Percentiles rank a stretch among this genome's conserved stretches.
Evolutionary conservation across 2,329 filamentous ascomycete species (phyloP).

Genomic region (Corinectria fuckeliana): DNA sequence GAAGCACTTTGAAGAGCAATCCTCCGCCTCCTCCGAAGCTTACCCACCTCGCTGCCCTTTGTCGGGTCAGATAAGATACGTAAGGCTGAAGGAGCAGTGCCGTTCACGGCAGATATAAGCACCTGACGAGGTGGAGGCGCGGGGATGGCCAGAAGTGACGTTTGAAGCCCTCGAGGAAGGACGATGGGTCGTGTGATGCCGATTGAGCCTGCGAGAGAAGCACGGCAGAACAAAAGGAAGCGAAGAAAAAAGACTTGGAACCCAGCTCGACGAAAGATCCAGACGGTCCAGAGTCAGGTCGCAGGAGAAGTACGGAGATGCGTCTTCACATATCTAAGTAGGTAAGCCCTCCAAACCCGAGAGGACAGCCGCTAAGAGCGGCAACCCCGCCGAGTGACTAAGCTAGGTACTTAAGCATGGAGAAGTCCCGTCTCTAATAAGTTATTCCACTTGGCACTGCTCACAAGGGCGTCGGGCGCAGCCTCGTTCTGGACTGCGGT

Average conservation of each 20-base stretch:
- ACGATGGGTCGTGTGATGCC: neutral
- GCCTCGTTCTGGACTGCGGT: neutral
- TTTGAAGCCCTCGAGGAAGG: neutral
- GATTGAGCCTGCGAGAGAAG: neutral
- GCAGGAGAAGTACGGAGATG: slow-evolving; percentile 3
- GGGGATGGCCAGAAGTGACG: neutral
- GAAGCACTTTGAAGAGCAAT: neutral
- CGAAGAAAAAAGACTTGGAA: neutral
- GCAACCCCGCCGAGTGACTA: neutral
- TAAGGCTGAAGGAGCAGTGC: slow-evolving; percentile 9
- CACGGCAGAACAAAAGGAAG: neutral
- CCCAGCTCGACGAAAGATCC: neutral
- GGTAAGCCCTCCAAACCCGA: slow-evolving; percentile 1
- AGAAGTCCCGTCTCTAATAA: neutral
- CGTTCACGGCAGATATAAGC: slow-evolving; percentile 10
- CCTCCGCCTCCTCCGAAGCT: too few species aligned
- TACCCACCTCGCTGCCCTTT: too few species aligned
- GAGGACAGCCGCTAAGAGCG: neutral
- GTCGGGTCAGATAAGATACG: too few species aligned
- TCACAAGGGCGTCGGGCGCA: neutral
- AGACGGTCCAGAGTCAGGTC: neutral
- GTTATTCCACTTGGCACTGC: neutral
- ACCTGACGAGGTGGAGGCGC: slow-evolving; percentile 4
- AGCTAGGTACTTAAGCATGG: neutral
- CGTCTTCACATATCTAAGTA: neutral